Evolutionary conservation across 1,139 yeast genomes (phyloP).

Genomic region (Sugiyamaella castrensis): DNA sequence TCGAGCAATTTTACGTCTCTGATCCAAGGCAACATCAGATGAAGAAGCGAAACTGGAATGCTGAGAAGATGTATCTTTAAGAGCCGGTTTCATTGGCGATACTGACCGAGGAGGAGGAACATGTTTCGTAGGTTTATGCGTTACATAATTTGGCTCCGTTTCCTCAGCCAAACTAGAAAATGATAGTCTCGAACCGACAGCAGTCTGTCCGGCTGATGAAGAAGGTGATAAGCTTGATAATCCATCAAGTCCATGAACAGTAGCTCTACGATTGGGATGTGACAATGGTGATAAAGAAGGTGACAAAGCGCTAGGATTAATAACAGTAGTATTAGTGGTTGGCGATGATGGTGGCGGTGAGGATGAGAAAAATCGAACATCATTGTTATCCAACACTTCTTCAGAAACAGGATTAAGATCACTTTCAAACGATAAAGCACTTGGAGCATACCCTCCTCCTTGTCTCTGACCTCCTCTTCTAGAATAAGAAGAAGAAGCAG

Average conservation of each 20-base stretch:
- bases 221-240: neutral
- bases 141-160: constrained; percentile 1
- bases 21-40: constrained; percentile 10
- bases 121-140: constrained; percentile 14
- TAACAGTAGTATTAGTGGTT: neutral
- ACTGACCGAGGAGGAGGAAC: constrained; percentile 31
- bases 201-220: neutral
- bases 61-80: constrained; percentile 28
- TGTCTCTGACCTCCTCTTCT: constrained; percentile 9
- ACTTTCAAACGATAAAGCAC: constrained; percentile 33
- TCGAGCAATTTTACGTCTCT: constrained; percentile 16
- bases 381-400: constrained; percentile 24
- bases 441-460: constrained; percentile 27
- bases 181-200: neutral
- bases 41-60: constrained; percentile 19
- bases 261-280: neutral
- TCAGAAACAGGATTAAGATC: constrained; percentile 38
- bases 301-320: constrained; percentile 1
- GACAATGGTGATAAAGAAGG: constrained; percentile 7
- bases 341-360: constrained; percentile 7
- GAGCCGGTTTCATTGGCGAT: constrained; percentile 36
- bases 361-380: constrained; percentile 11
- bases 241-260: neutral
- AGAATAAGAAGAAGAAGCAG: constrained; percentile 10
- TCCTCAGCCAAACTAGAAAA: constrained; percentile 9